phyloP scores from a whole-genome alignment of 306 rosid genomes.

The Styphnolobium japonicum region DNA sequence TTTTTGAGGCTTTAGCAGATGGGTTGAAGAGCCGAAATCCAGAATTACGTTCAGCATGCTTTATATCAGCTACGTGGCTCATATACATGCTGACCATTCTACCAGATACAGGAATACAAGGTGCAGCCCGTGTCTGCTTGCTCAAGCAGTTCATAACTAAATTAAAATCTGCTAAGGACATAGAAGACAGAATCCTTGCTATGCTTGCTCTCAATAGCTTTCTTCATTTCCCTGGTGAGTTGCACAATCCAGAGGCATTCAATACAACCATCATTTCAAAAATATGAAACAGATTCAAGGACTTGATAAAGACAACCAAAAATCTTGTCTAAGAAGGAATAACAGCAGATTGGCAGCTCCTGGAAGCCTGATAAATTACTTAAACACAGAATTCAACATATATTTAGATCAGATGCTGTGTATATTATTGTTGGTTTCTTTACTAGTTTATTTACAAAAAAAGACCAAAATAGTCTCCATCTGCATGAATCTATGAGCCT shows the following conservation, averaged over 20 bases:
- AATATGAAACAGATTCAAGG: not conserved
- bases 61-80: constrained; percentile 85
- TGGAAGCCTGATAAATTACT: constrained; percentile 1
- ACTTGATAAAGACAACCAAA: not conserved
- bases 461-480: not conserved
- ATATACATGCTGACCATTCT: constrained; percentile 65
- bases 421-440: not conserved
- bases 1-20: constrained; percentile 88
- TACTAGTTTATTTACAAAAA: not conserved
- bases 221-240: constrained; percentile 69
- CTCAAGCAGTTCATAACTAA: constrained; percentile 66
- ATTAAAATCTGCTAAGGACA: constrained; percentile 59
- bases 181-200: constrained; percentile 75
- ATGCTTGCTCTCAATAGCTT: constrained; percentile 77
- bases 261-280: not conserved
- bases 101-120: constrained; percentile 85
- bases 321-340: not conserved
- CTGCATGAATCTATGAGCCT: not conserved
- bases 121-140: constrained; percentile 75
- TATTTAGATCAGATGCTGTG: constrained; percentile 6
- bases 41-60: constrained; percentile 67
- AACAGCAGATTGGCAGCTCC: not conserved
- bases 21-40: constrained; percentile 66
- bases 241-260: constrained; percentile 8
- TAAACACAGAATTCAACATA: constrained; percentile 17